A percentile compares a stretch with the other conserved stretches of the same genome.
Evolutionary conservation across 495 filamentous ascomycete species (phyloP).

Genomic region (Penicillium silybi): DNA sequence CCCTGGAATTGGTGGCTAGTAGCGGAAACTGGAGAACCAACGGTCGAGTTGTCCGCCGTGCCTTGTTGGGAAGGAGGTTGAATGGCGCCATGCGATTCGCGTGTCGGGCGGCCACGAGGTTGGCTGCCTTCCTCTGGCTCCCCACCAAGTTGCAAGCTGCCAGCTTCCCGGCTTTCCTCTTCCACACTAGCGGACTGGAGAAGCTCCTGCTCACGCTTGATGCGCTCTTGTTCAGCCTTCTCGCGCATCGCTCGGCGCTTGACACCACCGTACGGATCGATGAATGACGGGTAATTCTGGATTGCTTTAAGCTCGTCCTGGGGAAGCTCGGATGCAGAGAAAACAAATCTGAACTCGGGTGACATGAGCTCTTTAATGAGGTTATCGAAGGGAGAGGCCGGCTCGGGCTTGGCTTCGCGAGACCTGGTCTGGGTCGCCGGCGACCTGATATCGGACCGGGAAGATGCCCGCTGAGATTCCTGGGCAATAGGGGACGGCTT

Average conservation of each 20-base stretch:
- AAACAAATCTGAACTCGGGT: slow-evolving; percentile 58
- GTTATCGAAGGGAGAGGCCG: slow-evolving; percentile 37
- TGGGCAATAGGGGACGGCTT: slow-evolving; percentile 29
- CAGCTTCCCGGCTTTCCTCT: slow-evolving; percentile 65
- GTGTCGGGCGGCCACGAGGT: slow-evolving; percentile 45
- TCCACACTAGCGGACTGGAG: slow-evolving; percentile 47
- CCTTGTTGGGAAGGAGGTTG: slow-evolving; percentile 72
- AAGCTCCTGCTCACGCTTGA: slow-evolving; percentile 57
- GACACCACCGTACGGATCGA: slow-evolving; percentile 72
- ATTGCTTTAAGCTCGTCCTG: slow-evolving; percentile 54
- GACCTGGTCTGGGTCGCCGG: slow-evolving; percentile 17
- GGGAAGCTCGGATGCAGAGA: slow-evolving; percentile 48
- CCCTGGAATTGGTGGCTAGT: slow-evolving; percentile 51
- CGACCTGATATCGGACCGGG: slow-evolving; percentile 22
- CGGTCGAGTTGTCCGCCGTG: slow-evolving; percentile 42
- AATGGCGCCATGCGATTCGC: slow-evolving; percentile 54
- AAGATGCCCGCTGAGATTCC: slow-evolving; percentile 22
- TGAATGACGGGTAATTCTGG: slow-evolving; percentile 68
- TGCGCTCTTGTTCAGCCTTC: slow-evolving; percentile 58
- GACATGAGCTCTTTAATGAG: slow-evolving; percentile 52
- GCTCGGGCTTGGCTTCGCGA: slow-evolving; percentile 16
- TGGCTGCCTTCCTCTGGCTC: slow-evolving; percentile 72
- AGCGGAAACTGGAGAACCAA: slow-evolving; percentile 46
- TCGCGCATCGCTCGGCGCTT: slow-evolving; percentile 71
- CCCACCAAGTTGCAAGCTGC: slow-evolving; percentile 84